These are phyloP conservation scores for Naganishia vishniacii DNA, from an alignment of 768 basidiomycete species.

Conservation along the genomic window DNA sequence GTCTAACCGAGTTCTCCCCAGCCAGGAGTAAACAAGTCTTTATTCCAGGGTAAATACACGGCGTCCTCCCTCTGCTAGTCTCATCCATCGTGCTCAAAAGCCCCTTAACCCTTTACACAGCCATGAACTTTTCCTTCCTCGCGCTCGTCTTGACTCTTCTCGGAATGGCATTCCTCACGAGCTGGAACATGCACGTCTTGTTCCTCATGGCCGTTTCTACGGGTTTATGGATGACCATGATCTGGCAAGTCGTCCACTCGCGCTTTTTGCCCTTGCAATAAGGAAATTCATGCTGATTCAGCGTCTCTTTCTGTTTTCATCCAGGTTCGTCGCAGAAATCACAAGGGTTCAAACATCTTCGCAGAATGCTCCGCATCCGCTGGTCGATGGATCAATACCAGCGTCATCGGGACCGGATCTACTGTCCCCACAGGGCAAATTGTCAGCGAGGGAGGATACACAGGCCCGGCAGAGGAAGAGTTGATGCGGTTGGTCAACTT, in stretches of 20 bases:
- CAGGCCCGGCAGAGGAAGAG: background rate
- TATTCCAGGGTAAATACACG: slow-evolving; percentile 38
- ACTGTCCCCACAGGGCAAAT: background rate
- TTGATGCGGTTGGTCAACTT: background rate
- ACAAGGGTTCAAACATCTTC: background rate
- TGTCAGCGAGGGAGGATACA: background rate
- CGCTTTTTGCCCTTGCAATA: background rate
- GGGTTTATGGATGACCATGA: slow-evolving; percentile 43
- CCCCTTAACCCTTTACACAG: slow-evolving; percentile 20
- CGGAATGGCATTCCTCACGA: slow-evolving; percentile 40
- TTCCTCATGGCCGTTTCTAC: slow-evolving; percentile 37
- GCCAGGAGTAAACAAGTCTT: slow-evolving; percentile 44
- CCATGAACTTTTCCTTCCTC: slow-evolving; percentile 47
- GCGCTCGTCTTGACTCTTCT: slow-evolving; percentile 40
- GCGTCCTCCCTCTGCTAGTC: background rate
- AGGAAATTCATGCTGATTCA: background rate
- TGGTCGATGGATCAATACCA: background rate
- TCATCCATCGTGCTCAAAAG: background rate
- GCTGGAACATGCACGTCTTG: slow-evolving; percentile 44
- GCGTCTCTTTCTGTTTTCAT: background rate
- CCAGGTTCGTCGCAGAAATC: slow-evolving; percentile 19
- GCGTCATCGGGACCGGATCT: background rate
- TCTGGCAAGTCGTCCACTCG: slow-evolving; percentile 34
- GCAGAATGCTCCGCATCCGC: slow-evolving; percentile 20
- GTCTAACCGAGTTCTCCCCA: slow-evolving; percentile 9